Evolutionary conservation across 257 asterid genomes (phyloP), one percentile per base, ranked within the genome.

Genomic region (Perilla frutescens): DNA sequence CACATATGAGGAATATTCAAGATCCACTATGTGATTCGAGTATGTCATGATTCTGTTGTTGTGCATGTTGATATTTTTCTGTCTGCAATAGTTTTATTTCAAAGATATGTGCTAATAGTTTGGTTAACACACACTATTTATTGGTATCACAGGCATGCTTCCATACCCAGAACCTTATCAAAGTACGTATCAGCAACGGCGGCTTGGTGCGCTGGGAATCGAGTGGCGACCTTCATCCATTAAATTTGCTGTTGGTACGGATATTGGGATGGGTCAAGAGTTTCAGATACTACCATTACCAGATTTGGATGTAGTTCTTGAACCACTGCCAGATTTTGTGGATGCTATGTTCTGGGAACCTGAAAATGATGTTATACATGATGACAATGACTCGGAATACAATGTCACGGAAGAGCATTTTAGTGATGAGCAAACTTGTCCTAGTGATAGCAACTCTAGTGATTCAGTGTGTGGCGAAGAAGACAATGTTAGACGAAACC

Each of bases 131-230:
- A 7, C 57, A 54, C 66, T 49, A 44, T 62, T 58, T 51, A 44
- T 82, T 76, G 81, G 77, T 81, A 72, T 73, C 57, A 62, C 86
- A 95, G 99, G 93, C 84, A 84, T 95, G 97, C 87, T 91, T 83
- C 99, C 99, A 50, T 95, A 95, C 83, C 93, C 96, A 20, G 99
- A 95, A 82, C 99, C 99, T 58, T 95, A 92, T 78, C 99, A 95
- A 81, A 90, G 96, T 80, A 82, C 70, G 73, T 95, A 95, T 80
- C 99, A 87, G 84, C 86, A 88, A 45, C 96, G 89, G 6, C 92
- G 99, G 56, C 88, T 88, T 47, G 92, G 97, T 62, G 97, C 97
- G 32, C 81, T 92, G 81, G 96, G 96, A 70, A 81, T 86, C 11
- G 99, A 95, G 80, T 95, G 97, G 97, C 97, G 83, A 62, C 99